Conservation (phyloP, 108 stramenopile genomes). For the Cyclostephanos tholiformis region DNA sequence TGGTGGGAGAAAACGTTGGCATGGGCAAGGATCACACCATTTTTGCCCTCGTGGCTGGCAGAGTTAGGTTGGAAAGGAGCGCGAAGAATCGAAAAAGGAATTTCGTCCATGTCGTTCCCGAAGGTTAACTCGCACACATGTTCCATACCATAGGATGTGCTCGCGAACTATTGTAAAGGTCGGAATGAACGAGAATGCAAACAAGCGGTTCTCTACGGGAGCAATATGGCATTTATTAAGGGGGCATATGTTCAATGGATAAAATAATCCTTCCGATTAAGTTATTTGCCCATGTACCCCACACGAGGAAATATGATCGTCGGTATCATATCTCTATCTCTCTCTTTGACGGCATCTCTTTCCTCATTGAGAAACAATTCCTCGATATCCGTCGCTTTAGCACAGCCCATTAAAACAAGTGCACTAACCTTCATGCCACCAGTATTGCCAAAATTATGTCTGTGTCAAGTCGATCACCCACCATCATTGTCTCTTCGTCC, state of each 20-base stretch:
- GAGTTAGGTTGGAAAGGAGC: slow-evolving; percentile 78
- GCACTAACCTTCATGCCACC: slow-evolving; percentile 62
- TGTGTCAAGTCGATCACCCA: slow-evolving; percentile 92
- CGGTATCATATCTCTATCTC: slow-evolving; percentile 61
- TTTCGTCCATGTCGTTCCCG: slow-evolving; percentile 70
- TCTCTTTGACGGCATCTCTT: slow-evolving; percentile 46
- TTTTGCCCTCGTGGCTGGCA: slow-evolving; percentile 81
- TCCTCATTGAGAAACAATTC: slow-evolving; percentile 22
- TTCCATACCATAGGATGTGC: slow-evolving; percentile 1
- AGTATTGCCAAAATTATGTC: slow-evolving; percentile 80
- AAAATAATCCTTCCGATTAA: background rate
- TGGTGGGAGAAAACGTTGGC: slow-evolving; percentile 88
- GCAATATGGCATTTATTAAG: background rate
- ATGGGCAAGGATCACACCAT: slow-evolving; percentile 96
- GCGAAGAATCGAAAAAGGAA: slow-evolving; percentile 69
- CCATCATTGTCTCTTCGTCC: slow-evolving; percentile 64
- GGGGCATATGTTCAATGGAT: background rate
- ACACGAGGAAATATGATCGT: slow-evolving; percentile 65
- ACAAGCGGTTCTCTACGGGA: no score
- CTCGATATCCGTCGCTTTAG: slow-evolving; percentile 55
- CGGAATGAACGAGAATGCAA: no score
- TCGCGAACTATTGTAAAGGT: background rate
- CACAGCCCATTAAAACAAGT: slow-evolving; percentile 83
- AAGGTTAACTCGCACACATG: background rate
- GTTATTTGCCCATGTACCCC: slow-evolving; percentile 37